Evolutionary conservation across 106 monocot species (phyloP).

Genomic region (Acorus gramineus): DNA sequence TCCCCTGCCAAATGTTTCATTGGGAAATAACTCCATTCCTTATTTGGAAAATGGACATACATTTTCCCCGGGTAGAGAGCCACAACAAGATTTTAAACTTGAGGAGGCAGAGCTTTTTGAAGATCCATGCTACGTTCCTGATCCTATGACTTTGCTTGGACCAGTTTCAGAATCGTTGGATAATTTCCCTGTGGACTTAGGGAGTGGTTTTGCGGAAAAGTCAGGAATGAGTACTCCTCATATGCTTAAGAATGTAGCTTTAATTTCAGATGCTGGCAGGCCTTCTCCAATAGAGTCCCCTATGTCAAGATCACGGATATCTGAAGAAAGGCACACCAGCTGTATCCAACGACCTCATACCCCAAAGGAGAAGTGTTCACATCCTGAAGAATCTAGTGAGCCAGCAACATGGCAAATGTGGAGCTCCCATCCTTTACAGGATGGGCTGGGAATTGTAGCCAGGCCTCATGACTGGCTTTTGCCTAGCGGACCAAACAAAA

Average conservation of each 20-base stretch:
- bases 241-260: conserved; percentile 22
- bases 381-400: conserved; percentile 23
- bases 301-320: conserved; percentile 29
- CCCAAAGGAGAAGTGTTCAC: conserved; percentile 17
- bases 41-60: conserved; percentile 6
- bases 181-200: conserved; percentile 48
- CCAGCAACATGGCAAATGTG: conserved; percentile 84
- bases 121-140: conserved; percentile 79
- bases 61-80: conserved; percentile 27
- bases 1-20: conserved; percentile 12
- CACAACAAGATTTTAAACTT: conserved; percentile 12
- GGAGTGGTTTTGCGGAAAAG: conserved; percentile 36
- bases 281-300: conserved; percentile 88
- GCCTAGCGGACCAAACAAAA: conserved; percentile 19
- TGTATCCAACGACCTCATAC: conserved; percentile 10
- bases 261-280: conserved; percentile 27
- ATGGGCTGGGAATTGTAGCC: conserved; percentile 48
- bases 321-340: conserved; percentile 32
- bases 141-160: conserved; percentile 49
- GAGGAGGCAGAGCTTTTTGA: conserved; percentile 75
- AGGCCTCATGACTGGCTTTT: conserved; percentile 39
- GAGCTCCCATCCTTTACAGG: conserved; percentile 52
- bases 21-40: conserved; percentile 5
- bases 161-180: conserved; percentile 68
- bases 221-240: conserved; percentile 18